Base-by-base conservation (phyloP, 2,329 filamentous ascomycete species). In the Trichoderma oligosporum region DNA sequence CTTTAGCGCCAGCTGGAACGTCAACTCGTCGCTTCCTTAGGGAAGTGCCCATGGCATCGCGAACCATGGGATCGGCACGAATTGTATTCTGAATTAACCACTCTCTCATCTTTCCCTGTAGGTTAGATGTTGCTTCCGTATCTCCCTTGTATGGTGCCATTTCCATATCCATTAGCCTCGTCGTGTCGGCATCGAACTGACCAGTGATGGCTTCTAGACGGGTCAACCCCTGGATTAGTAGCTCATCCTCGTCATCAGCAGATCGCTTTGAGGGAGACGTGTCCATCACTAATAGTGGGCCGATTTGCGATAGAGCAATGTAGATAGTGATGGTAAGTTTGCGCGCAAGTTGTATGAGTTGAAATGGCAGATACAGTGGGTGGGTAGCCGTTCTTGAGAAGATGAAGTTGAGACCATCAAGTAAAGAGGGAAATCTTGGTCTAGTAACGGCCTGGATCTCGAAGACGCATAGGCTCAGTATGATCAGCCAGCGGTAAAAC, bases 71-170 rank as follows among this genome's bases (percentile, higher is more conserved):
- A 71, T 93, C 89, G 46, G 82, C 84, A 63, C 84, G 81, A 59
- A 95, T 88, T 12, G 86, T 92, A 68, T 95, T 95, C 70, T 95
- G 85, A 49, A 97, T 85, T 64, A 97, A 76, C 81, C 91, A 96
- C 66, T 94, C 89, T 72, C 86, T 88, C 73, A 97, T 82, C 65
- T 87, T 88, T 38, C 80, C 80, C 61, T 85, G 82, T 14, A 75
- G 61, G 36, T 83, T 84, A 42, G 77, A 77, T 45, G 87, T 75
- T n/a, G 78, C 78, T 60, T 82, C 80, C 33, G 80, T 74, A 66
- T 95, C 87, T n/a, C 85, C 86, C 49, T 79, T 83, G 71, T 91
- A 97, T 0, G 93, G 93, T 52, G 85, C 84, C 71, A 92, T 81
- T 66, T 95, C 91, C 70, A 96, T 78, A 45, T 87, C 85, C 68